phyloP scores from a whole-genome alignment of 441 rosid genomes.

The Populus tomentosa region DNA sequence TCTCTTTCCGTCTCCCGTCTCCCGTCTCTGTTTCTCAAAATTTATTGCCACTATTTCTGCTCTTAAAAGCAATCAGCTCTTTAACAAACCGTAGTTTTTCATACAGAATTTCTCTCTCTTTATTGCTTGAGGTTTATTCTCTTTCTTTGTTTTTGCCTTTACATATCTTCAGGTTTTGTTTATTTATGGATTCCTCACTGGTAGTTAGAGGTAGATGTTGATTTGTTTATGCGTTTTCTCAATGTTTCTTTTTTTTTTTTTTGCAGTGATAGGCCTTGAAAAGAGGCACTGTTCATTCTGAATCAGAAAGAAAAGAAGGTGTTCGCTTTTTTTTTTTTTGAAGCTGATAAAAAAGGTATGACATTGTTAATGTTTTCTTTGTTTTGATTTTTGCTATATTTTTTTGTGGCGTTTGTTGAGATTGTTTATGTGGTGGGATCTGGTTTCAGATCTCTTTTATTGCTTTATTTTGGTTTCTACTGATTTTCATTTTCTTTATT shows the following conservation, averaged over 20 bases:
- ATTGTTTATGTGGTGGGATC: slow-evolving; percentile 35
- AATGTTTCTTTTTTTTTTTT: slow-evolving; percentile 8
- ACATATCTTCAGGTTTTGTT: not conserved
- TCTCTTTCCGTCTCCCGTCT: not conserved
- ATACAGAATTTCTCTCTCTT: not conserved
- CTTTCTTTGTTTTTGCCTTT: not conserved
- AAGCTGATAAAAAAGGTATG: slow-evolving; percentile 15
- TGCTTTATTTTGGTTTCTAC: slow-evolving; percentile 29
- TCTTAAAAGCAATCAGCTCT: not conserved
- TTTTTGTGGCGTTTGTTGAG: not conserved
- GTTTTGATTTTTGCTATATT: not conserved
- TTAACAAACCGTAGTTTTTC: not conserved
- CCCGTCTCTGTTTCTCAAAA: slow-evolving; percentile 18
- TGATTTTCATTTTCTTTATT: not conserved
- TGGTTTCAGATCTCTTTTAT: slow-evolving; percentile 33
- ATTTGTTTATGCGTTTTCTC: not conserved
- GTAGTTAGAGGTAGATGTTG: not conserved
- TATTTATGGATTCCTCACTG: not conserved
- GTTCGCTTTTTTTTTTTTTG: not conserved
- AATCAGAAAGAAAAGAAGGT: slow-evolving; percentile 6
- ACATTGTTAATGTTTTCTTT: not conserved
- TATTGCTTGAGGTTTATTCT: slow-evolving; percentile 1
- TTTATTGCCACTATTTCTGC: not conserved
- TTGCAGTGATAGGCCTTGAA: slow-evolving; percentile 17
- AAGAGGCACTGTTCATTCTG: slow-evolving; percentile 11